Base-by-base conservation (phyloP, 176 grass and related monocot genomes). In the Rhynchospora tenuis region DNA sequence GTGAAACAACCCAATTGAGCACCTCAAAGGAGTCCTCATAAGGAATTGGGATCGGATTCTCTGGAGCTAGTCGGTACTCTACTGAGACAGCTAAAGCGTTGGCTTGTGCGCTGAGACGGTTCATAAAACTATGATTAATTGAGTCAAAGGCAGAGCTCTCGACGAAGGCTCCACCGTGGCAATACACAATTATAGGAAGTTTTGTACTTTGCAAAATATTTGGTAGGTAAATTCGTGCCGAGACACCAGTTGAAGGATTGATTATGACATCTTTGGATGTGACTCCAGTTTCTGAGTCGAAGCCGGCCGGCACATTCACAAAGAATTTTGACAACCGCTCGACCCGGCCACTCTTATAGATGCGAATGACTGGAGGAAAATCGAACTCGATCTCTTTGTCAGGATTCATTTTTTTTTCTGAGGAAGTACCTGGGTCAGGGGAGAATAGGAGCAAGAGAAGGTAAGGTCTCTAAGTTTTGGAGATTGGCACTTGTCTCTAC, bases 91-190 rank as follows among this genome's bases (percentile, higher is more conserved):
- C 86, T 47, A 94, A 19, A 1, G 73, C 90, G 0, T 74, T 50
- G 11, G 88, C 88, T 79, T 38, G 79, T 5, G 83, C 85, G 50
- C 7, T 88, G 26, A 94, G 92, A 63, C 86, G 65, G 92, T 92
- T 94, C 57, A 94, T 90, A 63, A 88, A 94, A n/a, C 64, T 17
- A 9, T 94, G 90, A 78, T 92, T 84, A 65, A 81, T 82, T 51
- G 92, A 86, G 38, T 88, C 89, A 83, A 92, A 91, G 31, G 89
- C 85, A 0, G 89, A 92, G 55, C 89, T 90, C 42, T 86, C 79
- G 48, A 91, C 85, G 62, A 94, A 94, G 58, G 29, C 86, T 80
- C 92, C 92, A 48, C 90, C 92, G 52, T 94, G 92, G 86, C 78
- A 94, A 83, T 88, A 94, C 78, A 94, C 88, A 12, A 94, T 29